A percentile compares a stretch with the other conserved stretches of the same genome.
Conservation (phyloP, 257 asterid species). For the Linaria vulgaris region DNA sequence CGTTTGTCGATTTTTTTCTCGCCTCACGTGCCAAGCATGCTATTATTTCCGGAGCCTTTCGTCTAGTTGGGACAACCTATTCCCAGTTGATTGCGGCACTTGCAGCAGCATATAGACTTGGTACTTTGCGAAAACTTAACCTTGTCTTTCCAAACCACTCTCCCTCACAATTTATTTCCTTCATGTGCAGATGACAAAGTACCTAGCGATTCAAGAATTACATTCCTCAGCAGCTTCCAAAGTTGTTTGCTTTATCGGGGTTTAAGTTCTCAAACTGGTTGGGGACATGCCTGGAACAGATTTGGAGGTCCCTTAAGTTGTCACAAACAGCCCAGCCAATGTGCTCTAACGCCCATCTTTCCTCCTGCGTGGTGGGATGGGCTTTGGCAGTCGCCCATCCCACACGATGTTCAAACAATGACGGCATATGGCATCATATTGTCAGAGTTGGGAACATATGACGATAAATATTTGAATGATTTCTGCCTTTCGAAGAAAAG, state of each 20-base stretch:
- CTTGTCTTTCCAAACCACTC: slow-evolving; percentile 2
- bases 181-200: slow-evolving; percentile 45
- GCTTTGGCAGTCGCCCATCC: slow-evolving; percentile 92
- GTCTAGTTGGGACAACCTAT: slow-evolving; percentile 92
- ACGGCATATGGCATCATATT: slow-evolving; percentile 72
- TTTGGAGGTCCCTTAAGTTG: slow-evolving; percentile 87
- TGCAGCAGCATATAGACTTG: slow-evolving; percentile 80
- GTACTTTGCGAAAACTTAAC: slow-evolving; percentile 35
- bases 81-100: slow-evolving; percentile 88
- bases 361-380: slow-evolving; percentile 99
- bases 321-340: slow-evolving; percentile 59
- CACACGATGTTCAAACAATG: slow-evolving; percentile 69
- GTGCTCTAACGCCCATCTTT: slow-evolving; percentile 84
- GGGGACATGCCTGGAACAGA: slow-evolving; percentile 98
- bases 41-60: slow-evolving; percentile 82
- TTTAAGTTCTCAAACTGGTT: slow-evolving; percentile 73
- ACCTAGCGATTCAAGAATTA: slow-evolving; percentile 42
- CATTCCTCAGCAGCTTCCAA: slow-evolving; percentile 89
- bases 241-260: slow-evolving; percentile 66
- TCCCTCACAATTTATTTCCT: slow-evolving; percentile 8
- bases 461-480: slow-evolving; percentile 41
- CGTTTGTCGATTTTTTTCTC: slow-evolving; percentile 94
- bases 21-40: slow-evolving; percentile 85
- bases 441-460: slow-evolving; percentile 69
- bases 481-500: slow-evolving; percentile 52